These are phyloP conservation scores for Phoenix dactylifera DNA, from an alignment of 176 grass and related monocot species.

Conservation along the genomic window DNA sequence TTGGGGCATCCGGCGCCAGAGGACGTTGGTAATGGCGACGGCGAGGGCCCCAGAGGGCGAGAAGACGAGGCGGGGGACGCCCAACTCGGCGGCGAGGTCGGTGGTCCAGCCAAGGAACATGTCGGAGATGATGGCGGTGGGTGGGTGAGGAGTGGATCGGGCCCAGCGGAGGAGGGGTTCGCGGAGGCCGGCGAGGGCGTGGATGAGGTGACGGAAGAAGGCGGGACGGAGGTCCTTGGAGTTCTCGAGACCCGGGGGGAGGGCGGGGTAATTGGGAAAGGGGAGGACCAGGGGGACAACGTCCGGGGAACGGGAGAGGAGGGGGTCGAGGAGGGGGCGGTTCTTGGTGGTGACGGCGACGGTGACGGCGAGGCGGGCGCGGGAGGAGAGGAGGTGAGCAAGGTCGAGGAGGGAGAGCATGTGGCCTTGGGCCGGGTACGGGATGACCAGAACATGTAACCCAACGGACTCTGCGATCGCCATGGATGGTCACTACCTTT, in stretches of 20 bases:
- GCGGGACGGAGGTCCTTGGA: slow-evolving; percentile 17
- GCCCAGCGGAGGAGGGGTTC: slow-evolving; percentile 30
- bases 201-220: slow-evolving; percentile 16
- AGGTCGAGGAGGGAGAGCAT: slow-evolving; percentile 45
- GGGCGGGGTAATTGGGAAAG: slow-evolving; percentile 38
- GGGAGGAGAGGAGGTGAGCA: slow-evolving; percentile 29
- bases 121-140: slow-evolving; percentile 41
- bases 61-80: slow-evolving; percentile 38
- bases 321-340: slow-evolving; percentile 36
- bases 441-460: slow-evolving; percentile 44
- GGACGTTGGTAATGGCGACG: slow-evolving; percentile 27
- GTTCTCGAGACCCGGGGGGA: slow-evolving; percentile 43
- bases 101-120: slow-evolving; percentile 63
- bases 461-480: neutral
- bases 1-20: slow-evolving; percentile 21
- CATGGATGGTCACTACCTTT: slow-evolving; percentile 4
- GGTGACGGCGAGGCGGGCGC: slow-evolving; percentile 15
- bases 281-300: slow-evolving; percentile 37
- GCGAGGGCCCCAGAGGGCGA: slow-evolving; percentile 37
- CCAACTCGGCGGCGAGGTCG: slow-evolving; percentile 33
- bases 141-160: slow-evolving; percentile 9
- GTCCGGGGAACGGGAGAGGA: slow-evolving; percentile 43
- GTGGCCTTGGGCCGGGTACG: slow-evolving; percentile 55
- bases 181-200: slow-evolving; percentile 16
- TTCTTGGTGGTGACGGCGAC: slow-evolving; percentile 49